Evolutionary conservation across 768 basidiomycete genomes (phyloP), one percentile per base, ranked within the genome.

Genomic region (Austroboletus eburneus): DNA sequence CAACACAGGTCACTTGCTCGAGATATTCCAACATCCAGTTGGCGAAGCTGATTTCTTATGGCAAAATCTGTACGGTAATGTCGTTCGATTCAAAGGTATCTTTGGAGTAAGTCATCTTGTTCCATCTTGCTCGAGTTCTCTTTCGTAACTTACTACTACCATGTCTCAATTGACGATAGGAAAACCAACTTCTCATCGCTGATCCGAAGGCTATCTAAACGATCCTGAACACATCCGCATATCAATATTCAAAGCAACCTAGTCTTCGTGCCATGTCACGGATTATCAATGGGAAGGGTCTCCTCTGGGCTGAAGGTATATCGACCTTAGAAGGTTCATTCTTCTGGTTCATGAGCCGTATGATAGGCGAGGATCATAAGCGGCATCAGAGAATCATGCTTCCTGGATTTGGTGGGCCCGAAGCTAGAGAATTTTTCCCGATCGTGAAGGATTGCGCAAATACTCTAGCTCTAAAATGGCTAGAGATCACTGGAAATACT

Each of bases 371-470:
- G 16, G 71, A 65, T 29, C 80, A 81, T 50, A 77, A 66, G 55
- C 70, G 80, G 36, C 78, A 81, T 42, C 63, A 76, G 48, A 79
- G 70, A 50, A 69, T 78, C 20, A 73, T 80, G 69, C 66, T 77
- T 40, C 79, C 78, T 4, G 79, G 76, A 2, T 81, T 81, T 48
- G 77, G 79, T 42, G 69, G 61, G 6, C 71, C 72, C 1, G 76
- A 80, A 51, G 70, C 73, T 22, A 78, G 71, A 45, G 69, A 77
- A 1, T 78, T 76, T 47, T 66, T 80, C 9, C 63, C 69, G 20
- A 64, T 79, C 39, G 80, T 81, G 62, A 68, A 63, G 32, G 67
- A 64, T 44, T 72, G 55, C 10, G 67, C 57, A 1, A 55, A 58
- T 41, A 47, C 55, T 20, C 64, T 68, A 34, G 24, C 56, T 22